Base-by-base conservation (phyloP, 2,329 filamentous ascomycete species). In the Sporothrix sp. region DNA sequence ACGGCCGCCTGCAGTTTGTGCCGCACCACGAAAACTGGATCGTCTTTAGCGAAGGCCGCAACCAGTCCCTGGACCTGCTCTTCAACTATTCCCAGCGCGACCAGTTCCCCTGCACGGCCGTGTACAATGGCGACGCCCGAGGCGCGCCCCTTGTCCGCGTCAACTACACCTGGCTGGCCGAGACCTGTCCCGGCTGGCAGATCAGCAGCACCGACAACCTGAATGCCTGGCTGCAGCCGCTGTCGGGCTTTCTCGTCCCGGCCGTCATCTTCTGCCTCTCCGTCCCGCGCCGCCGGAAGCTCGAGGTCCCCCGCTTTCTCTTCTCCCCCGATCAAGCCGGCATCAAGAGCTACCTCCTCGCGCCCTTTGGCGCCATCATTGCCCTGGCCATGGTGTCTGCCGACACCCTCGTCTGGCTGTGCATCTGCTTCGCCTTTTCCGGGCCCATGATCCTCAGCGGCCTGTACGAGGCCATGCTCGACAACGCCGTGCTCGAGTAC, bases 371-470 rank as follows among this genome's bases (percentile, higher is more conserved):
- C 7, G 54, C 57, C 10, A 32, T 51, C 3, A 35, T 54, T 3
- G 58, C 59, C 2, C 27, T 57, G 16, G 1, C 55, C 7, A 51
- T 64, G 16, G 59, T 60, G 7, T 40, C 49, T 2, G 2, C 58
- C 28, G 61, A 64, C 44, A 62, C 60, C 3, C 30, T 63, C 7
- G 30, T 60, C 16, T 64, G 61, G 62, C 51, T 64, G 3, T 57
- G 57, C 14, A 56, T 58, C 10, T 61, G 58, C 21, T 62, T 63
- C 18, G 60, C 59, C 2, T 56, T 62, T 20, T 52, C 61, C 2
- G 61, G 60, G 7, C 62, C 62, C 18, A 64, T 63, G 59, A 59
- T 63, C 16, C 14, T 63, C 23, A 59, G 59, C 36, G 62, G 60
- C 1, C 39, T 63, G 1, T 64, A 63, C 42, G 61, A 64, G 25